A percentile compares a stretch with the other conserved stretches of the same genome.
Evolutionary conservation across 371 early-diverging fungal genomes (phyloP).

Genomic region (Mortierella sp.): DNA sequence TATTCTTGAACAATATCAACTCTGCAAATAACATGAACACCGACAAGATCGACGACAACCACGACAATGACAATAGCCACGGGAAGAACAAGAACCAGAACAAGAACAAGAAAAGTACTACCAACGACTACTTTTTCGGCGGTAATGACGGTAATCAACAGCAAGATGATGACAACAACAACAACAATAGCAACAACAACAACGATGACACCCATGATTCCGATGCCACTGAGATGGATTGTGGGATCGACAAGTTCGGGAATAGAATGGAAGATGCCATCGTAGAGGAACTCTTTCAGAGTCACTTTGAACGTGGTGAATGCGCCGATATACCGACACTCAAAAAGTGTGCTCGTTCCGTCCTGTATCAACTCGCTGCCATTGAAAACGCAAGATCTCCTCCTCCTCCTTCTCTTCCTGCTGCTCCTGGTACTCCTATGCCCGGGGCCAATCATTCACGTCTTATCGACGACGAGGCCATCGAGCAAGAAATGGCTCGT

Average conservation of each 20-base stretch:
- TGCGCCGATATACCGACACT: constrained; percentile 64
- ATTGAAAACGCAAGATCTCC: constrained; percentile 11
- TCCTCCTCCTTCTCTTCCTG: too few relatives aligned
- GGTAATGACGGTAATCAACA: too few relatives aligned
- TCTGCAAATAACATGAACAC: not conserved
- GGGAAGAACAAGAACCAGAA: too few relatives aligned
- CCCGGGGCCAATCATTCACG: too few relatives aligned
- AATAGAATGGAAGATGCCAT: constrained; percentile 62
- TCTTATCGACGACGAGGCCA: constrained; percentile 4
- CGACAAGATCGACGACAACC: not conserved
- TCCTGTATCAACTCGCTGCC: constrained; percentile 3
- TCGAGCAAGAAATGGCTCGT: constrained; percentile 11
- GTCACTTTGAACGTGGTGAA: constrained; percentile 74
- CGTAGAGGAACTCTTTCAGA: constrained; percentile 68
- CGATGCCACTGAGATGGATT: constrained; percentile 1
- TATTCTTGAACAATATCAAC: too few relatives aligned
- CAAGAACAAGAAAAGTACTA: too few relatives aligned
- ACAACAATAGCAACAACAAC: too few relatives aligned
- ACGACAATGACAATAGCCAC: constrained; percentile 1
- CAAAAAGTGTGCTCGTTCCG: constrained; percentile 62
- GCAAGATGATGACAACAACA: too few relatives aligned
- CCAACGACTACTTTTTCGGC: too few relatives aligned
- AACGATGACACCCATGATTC: too few relatives aligned
- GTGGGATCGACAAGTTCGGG: constrained; percentile 15
- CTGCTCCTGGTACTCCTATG: too few relatives aligned